Evolutionary conservation across 2,329 filamentous ascomycete genomes (phyloP), one percentile per base, ranked within the genome.

Genomic region (Eutypa lata): DNA sequence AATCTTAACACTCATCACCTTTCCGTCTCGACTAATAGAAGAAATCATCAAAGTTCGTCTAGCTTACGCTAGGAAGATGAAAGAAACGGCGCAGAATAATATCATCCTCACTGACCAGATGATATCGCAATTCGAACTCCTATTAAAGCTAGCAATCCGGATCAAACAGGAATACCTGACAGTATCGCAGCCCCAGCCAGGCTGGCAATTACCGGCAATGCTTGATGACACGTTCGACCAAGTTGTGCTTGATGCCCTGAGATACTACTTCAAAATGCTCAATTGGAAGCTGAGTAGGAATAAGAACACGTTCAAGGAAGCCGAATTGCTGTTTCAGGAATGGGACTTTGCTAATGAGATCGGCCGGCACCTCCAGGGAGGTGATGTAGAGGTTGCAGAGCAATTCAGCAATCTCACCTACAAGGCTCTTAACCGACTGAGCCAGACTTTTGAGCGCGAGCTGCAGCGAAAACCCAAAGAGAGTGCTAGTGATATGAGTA

Each of bases 231-330:
- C 91, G 42, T 99, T 97, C 65, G 94, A 97, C 67, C 82, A 87
- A 33, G 90, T 95, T 18, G 90, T 97, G 10, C 74, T 99, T 43
- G 93, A 97, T 65, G 92, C 93, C 0, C 77, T 99, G 61, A 95
- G 93, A 69, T 97, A 96, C 71, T 99, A 99, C 73, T 99, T 99
- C 80, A 94, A 93, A 70, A 92, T 99, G 82, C 78, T 99, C 44
- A 97, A 97, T 68, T 97, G 92, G 91, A 97, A 97, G 71, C 77
- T 99, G 50, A 92, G 89, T 62, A 90, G 91, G 52, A 97, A 97
- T 76, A 97, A 97, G 71, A 99, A 97, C 73, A 97, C 92, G 0
- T 99, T 99, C 81, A 97, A 97, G 68, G 94, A 99, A 71, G 94
- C 94, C 7, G 94, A 99, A 76, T 88, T 99, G 58, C 76, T 99